Evolutionary conservation across 2,329 filamentous ascomycete genomes (phyloP), one percentile per base, ranked within the genome.

Genomic region (Phialophora macrospora): DNA sequence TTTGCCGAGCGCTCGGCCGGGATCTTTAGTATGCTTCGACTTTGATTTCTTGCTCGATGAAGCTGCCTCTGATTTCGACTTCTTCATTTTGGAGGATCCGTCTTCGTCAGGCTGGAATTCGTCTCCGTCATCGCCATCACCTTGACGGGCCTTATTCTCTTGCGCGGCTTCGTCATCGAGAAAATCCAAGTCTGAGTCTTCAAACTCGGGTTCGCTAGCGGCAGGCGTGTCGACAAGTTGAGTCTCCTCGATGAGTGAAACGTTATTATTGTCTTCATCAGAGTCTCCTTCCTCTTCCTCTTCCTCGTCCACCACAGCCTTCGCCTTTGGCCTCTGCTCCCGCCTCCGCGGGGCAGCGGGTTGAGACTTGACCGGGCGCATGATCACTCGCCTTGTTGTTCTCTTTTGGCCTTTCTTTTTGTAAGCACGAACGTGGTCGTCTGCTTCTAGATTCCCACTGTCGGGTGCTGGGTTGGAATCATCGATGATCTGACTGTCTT

Each of bases 381-480:
- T 81, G 44, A 72, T 75, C 12, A 80, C 78, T 55, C 77, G 72
- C 59, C 78, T 76, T 1, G 81, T 83, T 5, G 80, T 81, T 55
- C 81, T 75, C 68, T 83, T 83, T 67, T 82, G 81, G 1, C 80
- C 80, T 69, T 79, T 82, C 73, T 82, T 83, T 72, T 80, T 82
- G 72, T 75, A 81, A 14, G 62, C 52, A 55, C 56, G 71, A 44
- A 51, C 30, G 6, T 24, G 28, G 8, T 60, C 17, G 46, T 34
- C 30, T n/a, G 28, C 34, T 58, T 56, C 22, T 64, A 34, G 64
- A 62, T n/a, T 64, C 70, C 12, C 68, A 60, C 6, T 44, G 32
- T 22, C 26, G 71, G 48, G 59, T 34, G 55, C 55, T 38, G 66
- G 60, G 26, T 55, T 52, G 7, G 66, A 44, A 20, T 61, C 69